A percentile compares a stretch with the other conserved stretches of the same genome.
Evolutionary conservation across 768 basidiomycete species (phyloP).

Genomic region (Suillus subaureus): DNA sequence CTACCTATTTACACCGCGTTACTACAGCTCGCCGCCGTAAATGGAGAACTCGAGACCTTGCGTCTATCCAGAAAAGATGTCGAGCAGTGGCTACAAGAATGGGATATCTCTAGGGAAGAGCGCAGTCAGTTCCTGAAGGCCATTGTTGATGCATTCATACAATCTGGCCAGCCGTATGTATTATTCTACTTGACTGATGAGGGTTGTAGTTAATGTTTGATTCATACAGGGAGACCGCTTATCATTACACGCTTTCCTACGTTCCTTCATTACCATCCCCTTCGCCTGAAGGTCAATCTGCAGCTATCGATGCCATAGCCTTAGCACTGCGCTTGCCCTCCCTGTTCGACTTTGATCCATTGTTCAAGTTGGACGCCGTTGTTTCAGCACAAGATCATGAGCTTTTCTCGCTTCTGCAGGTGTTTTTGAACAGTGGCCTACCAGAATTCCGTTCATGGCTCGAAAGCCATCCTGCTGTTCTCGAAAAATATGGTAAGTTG

Average conservation of each 20-base stretch:
- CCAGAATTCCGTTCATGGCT: constrained; percentile 67
- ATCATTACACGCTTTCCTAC: constrained; percentile 64
- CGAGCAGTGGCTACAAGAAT: constrained; percentile 79
- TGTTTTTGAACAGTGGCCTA: constrained; percentile 70
- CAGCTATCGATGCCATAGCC: constrained; percentile 62
- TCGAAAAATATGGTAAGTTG: constrained; percentile 59
- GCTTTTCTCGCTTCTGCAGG: constrained; percentile 72
- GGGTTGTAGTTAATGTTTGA: neutral
- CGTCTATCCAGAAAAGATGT: constrained; percentile 60
- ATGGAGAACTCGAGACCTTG: constrained; percentile 64
- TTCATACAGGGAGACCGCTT: constrained; percentile 53
- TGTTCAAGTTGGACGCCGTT: constrained; percentile 78
- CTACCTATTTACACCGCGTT: constrained; percentile 63
- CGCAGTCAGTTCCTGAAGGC: constrained; percentile 67
- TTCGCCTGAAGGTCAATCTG: constrained; percentile 51
- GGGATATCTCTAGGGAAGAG: constrained; percentile 64
- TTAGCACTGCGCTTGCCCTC: constrained; percentile 64
- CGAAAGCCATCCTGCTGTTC: constrained; percentile 44
- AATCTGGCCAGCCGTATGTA: constrained; percentile 61
- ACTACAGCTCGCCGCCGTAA: constrained; percentile 56
- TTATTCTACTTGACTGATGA: neutral
- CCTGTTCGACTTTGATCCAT: constrained; percentile 79
- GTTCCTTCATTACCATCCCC: constrained; percentile 60
- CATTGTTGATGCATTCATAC: constrained; percentile 60
- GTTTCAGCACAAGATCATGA: constrained; percentile 67